These are phyloP conservation scores for Plasmodium inui DNA, from an alignment of 169 alveolate genomes.

Conservation along the genomic window DNA sequence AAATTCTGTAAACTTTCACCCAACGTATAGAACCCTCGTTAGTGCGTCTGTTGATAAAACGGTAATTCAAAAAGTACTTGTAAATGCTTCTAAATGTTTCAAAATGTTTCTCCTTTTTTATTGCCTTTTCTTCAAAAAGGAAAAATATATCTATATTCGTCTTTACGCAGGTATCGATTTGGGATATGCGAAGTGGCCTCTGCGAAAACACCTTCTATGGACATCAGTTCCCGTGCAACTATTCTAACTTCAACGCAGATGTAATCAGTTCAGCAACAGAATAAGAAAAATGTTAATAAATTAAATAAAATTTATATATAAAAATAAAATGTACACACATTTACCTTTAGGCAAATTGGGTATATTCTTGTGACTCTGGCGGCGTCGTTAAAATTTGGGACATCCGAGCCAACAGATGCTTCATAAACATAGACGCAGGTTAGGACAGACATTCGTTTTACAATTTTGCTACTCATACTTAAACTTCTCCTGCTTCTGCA, in stretches of 20 bases:
- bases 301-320: conserved; percentile 11
- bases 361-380: conserved; percentile 75
- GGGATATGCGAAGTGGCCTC: conserved; percentile 76
- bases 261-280: conserved; percentile 21
- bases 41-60: conserved; percentile 74
- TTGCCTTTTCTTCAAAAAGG: neutral
- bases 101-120: conserved; percentile 2
- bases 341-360: conserved; percentile 67
- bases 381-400: conserved; percentile 76
- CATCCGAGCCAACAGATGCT: conserved; percentile 66
- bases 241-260: conserved; percentile 56
- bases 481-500: too few species aligned
- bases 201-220: conserved; percentile 75
- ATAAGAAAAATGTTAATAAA: neutral
- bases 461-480: neutral
- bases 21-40: conserved; percentile 60
- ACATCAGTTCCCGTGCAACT: conserved; percentile 67
- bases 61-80: conserved; percentile 20
- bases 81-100: conserved; percentile 3
- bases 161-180: conserved; percentile 63
- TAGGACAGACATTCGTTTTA: conserved; percentile 10
- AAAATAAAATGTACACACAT: conserved; percentile 17
- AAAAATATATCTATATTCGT: neutral
- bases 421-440: conserved; percentile 73
- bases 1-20: conserved; percentile 68